Base-by-base conservation (phyloP, 768 basidiomycete species). In the Boletus coccyginus region DNA sequence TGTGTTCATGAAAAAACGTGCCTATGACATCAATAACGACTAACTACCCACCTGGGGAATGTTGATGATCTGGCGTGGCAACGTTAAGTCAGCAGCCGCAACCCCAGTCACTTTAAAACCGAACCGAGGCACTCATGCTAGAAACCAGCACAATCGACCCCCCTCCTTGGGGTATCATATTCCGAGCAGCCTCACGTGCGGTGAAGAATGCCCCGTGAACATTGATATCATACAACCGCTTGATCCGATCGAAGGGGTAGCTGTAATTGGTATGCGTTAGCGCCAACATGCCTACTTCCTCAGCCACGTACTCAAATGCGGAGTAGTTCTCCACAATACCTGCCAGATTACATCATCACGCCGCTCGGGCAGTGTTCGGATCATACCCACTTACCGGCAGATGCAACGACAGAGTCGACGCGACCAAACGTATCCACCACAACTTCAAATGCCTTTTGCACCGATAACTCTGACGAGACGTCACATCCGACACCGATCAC, bases 201-300 rank as follows among this genome's bases (percentile, higher is more conserved):
- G 94, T 96, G 75, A 88, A 96, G 77, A 92, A 95, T 14, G 86
- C 85, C 53, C 94, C 95, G 69, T 97, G 92, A 42, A 98, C 90
- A 66, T 98, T 98, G 77, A 98, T 84, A 65, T 94, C 92, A 68
- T 88, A 91, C 53, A 98, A 76, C 53, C 85, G 83, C 70, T 87
- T 87, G 64, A 93, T 84, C 50, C 89, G 87, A 59, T 93, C 88
- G 50, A 86, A 83, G 3, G 95, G 95, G 75, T 98, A 94, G 45
- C 89, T 91, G 47, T 40, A n/a, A 45, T 49, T 19, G 27, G 40
- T 21, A 24, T 16, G 17, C 8, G 3, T 64, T 36, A 66, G 69
- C 51, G 21, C 49, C 31, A 45, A 21, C 31, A n/a, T 27, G n/a
- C 12, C 40, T 29, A 47, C 50, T 16, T 31, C 32, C 31, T 9